Evolutionary conservation across 805 yeast genomes (phyloP).

Genomic region (Kodamaea nitidulidarum): DNA sequence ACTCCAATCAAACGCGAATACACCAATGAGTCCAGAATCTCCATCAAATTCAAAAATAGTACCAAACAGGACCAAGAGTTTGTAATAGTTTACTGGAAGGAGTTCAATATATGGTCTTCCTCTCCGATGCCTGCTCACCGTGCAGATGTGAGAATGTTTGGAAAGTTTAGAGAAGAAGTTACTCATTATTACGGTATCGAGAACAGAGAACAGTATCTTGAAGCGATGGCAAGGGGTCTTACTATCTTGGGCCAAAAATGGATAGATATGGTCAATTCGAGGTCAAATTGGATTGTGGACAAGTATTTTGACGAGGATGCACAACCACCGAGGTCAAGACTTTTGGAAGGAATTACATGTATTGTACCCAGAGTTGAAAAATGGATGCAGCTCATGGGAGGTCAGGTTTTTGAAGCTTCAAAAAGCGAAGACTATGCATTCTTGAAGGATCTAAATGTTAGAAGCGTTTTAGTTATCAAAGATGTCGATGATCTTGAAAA

Average conservation of each 20-base stretch:
- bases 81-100: slow-evolving; percentile 10
- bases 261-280: slow-evolving; percentile 12
- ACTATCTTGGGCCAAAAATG: slow-evolving; percentile 26
- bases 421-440: not conserved
- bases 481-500: not conserved
- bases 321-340: not conserved
- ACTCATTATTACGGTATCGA: slow-evolving; percentile 20
- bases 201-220: slow-evolving; percentile 3
- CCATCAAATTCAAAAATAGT: slow-evolving; percentile 10
- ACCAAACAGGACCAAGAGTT: slow-evolving; percentile 7
- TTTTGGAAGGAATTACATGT: slow-evolving; percentile 6
- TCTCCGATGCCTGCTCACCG: not conserved
- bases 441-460: not conserved
- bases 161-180: slow-evolving; percentile 5
- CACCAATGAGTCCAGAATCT: slow-evolving; percentile 11
- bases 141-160: not conserved
- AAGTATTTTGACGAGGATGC: not conserved
- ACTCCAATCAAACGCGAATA: slow-evolving; percentile 8
- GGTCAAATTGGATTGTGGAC: not conserved
- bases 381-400: slow-evolving; percentile 6
- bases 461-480: not conserved
- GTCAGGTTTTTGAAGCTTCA: not conserved
- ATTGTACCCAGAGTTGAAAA: slow-evolving; percentile 1
- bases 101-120: slow-evolving; percentile 9
- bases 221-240: slow-evolving; percentile 25